Evolutionary conservation across 306 rosid genomes (phyloP).

Genomic region (Castanea mollissima): DNA sequence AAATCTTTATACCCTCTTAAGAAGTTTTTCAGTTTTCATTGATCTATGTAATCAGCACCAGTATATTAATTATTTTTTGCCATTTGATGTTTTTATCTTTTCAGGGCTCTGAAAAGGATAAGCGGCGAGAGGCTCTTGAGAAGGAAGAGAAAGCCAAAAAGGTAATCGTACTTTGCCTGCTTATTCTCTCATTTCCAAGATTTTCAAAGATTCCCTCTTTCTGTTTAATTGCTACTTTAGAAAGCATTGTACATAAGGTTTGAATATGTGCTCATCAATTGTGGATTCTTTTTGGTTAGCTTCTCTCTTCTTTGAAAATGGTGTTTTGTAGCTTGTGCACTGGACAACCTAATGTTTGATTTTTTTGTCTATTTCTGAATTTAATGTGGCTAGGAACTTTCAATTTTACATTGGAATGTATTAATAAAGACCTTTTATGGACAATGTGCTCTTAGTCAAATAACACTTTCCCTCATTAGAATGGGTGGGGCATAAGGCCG

Average conservation of each 20-base stretch:
- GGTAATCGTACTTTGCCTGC: conserved; percentile 31
- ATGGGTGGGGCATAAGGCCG: no score
- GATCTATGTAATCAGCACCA: background rate
- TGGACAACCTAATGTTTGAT: background rate
- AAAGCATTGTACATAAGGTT: no score
- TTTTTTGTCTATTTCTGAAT: background rate
- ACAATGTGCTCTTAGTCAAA: no score
- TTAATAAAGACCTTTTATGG: background rate
- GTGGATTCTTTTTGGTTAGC: no score
- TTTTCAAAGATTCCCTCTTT: no score
- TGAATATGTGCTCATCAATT: no score
- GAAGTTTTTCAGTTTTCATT: background rate
- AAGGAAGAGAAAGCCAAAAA: conserved; percentile 82
- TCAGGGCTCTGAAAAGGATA: conserved; percentile 91
- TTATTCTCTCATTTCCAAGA: background rate
- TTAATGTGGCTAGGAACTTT: background rate
- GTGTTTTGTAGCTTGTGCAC: background rate
- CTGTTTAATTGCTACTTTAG: no score
- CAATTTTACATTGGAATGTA: background rate
- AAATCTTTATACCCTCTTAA: background rate
- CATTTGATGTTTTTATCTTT: conserved; percentile 4
- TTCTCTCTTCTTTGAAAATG: background rate
- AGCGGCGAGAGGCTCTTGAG: conserved; percentile 74
- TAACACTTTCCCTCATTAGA: no score
- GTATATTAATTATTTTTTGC: background rate